Percentiles rank a stretch among this genome's conserved stretches.
phyloP scores from a whole-genome alignment of 2,329 filamentous ascomycete genomes.

The Fusarium pseudograminearum region DNA sequence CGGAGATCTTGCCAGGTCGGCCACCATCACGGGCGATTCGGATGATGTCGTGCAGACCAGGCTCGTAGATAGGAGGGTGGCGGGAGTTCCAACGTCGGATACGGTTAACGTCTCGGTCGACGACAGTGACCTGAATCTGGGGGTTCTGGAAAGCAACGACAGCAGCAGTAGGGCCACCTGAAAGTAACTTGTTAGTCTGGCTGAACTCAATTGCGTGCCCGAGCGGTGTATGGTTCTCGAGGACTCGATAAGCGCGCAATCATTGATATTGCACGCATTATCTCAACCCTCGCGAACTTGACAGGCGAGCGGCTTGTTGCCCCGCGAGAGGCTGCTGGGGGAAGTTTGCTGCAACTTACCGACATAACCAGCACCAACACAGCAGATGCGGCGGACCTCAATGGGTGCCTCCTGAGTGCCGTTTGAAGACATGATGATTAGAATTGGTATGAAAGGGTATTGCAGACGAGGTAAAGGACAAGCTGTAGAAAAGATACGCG shows the following conservation, averaged over 20 bases:
- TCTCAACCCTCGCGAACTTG: background rate
- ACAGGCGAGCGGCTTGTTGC: background rate
- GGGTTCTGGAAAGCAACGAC: constrained; percentile 81
- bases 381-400: constrained; percentile 72
- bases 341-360: constrained; percentile 62
- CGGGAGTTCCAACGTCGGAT: constrained; percentile 80
- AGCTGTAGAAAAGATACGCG: constrained; percentile 36
- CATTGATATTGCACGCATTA: constrained; percentile 13
- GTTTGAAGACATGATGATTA: constrained; percentile 49
- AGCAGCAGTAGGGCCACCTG: constrained; percentile 80
- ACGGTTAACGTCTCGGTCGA: constrained; percentile 74
- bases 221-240: constrained; percentile 11
- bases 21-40: constrained; percentile 71
- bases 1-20: constrained; percentile 57
- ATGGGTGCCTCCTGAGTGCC: constrained; percentile 47
- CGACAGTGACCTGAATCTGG: constrained; percentile 77
- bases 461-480: constrained; percentile 28
- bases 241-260: constrained; percentile 22
- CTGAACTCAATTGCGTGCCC: constrained; percentile 20
- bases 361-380: constrained; percentile 81
- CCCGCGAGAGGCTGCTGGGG: background rate
- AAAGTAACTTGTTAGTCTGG: constrained; percentile 26
- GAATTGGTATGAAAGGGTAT: constrained; percentile 29
- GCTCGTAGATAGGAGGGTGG: constrained; percentile 81
- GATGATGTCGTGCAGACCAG: constrained; percentile 76